These are phyloP conservation scores for Penicillium egyptiacum DNA, from an alignment of 495 filamentous ascomycete genomes.

Conservation along the genomic window DNA sequence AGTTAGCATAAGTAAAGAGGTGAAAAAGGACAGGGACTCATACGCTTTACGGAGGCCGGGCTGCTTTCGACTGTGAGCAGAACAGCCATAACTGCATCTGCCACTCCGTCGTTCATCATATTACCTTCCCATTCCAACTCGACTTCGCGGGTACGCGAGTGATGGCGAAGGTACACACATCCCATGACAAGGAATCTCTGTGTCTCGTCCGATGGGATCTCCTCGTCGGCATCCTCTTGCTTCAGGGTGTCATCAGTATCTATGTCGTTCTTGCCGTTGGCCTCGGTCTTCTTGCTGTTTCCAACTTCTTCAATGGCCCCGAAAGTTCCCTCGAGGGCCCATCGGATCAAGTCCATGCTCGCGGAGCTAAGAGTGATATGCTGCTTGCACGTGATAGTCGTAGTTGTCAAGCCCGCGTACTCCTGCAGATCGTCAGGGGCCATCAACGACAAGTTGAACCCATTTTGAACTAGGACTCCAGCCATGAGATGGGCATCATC, in stretches of 20 bases:
- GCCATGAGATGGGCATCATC: conserved; percentile 63
- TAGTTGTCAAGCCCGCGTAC: conserved; percentile 92
- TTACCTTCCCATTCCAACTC: conserved; percentile 98
- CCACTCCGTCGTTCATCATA: conserved; percentile 94
- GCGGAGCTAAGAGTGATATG: conserved; percentile 80
- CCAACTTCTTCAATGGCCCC: conserved; percentile 74
- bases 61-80: conserved; percentile 86
- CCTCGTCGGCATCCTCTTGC: conserved; percentile 52
- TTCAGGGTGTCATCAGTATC: conserved; percentile 38
- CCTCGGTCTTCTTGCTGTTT: conserved; percentile 37
- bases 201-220: conserved; percentile 43
- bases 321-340: conserved; percentile 93
- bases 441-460: conserved; percentile 95
- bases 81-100: conserved; percentile 91
- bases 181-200: conserved; percentile 84
- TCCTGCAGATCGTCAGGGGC: conserved; percentile 92
- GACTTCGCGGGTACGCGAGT: conserved; percentile 66
- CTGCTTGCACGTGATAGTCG: conserved; percentile 88
- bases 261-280: conserved; percentile 28
- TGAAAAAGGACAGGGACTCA: conserved; percentile 21
- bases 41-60: conserved; percentile 92
- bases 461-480: conserved; percentile 92
- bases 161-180: conserved; percentile 72
- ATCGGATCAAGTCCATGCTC: conserved; percentile 85
- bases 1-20: conserved; percentile 15